Base-by-base conservation (phyloP, 768 basidiomycete genomes). In the Tulasnella sp. region DNA sequence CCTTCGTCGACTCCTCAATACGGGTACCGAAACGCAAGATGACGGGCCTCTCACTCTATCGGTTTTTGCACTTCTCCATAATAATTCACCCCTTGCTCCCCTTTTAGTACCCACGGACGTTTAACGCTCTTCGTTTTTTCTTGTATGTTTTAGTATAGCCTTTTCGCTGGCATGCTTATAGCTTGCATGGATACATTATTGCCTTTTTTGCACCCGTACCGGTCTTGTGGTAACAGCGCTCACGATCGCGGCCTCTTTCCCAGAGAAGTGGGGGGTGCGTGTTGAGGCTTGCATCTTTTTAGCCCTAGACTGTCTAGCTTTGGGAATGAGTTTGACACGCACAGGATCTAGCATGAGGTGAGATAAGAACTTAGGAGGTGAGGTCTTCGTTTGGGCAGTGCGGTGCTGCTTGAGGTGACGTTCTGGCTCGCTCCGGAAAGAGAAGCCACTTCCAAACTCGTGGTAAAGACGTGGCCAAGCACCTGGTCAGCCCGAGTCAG, bases 381-480 rank as follows among this genome's bases (percentile, higher is more conserved):
- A 36, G 27, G 62, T 68, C 62, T 68, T 36, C 62, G 24, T 44
- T 68, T 34, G 62, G 16, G 62, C 44, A n/a, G 73, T 40, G 73
- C 44, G 73, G 73, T 74, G 44, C 38, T 36, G 73, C 39, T 31
- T 40, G 62, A 68, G 62, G 62, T 68, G 62, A 68, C 34, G 62
- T 68, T 68, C 62, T 68, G 62, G 62, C 62, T 68, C 62, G 62
- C 62, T 68, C 62, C 62, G 24, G 73, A 74, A 38, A 74, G 38
- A 19, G 73, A 42, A 40, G 24, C n/a, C 24, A 52, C n/a, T 24
- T 24, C 24, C 1, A 1, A 44, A 21, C 38, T 27, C 73, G 73
- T 42, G 73, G 38, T 34, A 74, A 74, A 40, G 73, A 46, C 73
- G 39, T 74, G 73, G 73, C 73, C 73, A 46, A 74, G 73, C 73